These are phyloP conservation scores for Ophiostoma triangulosporum DNA, from an alignment of 2,329 filamentous ascomycete genomes.

Conservation along the genomic window DNA sequence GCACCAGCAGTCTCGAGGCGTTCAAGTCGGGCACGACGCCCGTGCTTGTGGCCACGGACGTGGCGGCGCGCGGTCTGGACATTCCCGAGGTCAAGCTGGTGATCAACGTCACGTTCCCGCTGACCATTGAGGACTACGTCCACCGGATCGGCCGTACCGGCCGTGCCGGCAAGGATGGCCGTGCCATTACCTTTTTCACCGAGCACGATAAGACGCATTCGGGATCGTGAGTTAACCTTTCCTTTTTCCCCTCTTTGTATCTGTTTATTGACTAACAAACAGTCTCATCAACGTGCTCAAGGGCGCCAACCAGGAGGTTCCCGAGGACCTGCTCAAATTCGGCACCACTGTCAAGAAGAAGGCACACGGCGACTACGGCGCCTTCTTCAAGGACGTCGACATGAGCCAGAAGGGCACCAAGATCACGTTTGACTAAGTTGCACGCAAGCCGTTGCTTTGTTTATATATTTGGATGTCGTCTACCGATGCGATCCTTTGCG, in stretches of 20 bases:
- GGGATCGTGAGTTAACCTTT: slow-evolving; percentile 55
- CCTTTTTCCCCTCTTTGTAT: not conserved
- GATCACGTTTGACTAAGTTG: slow-evolving; percentile 68
- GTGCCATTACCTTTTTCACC: slow-evolving; percentile 88
- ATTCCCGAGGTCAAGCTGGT: slow-evolving; percentile 93
- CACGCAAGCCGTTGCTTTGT: not conserved
- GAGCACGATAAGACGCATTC: slow-evolving; percentile 87
- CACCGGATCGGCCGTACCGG: slow-evolving; percentile 94
- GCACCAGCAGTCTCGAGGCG: slow-evolving; percentile 72
- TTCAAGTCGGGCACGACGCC: slow-evolving; percentile 80
- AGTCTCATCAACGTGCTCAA: slow-evolving; percentile 90
- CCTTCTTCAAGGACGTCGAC: slow-evolving; percentile 86
- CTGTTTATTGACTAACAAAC: slow-evolving; percentile 2
- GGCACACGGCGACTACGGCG: slow-evolving; percentile 86
- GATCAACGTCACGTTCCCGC: slow-evolving; percentile 87
- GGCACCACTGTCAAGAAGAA: slow-evolving; percentile 99
- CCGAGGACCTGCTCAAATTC: slow-evolving; percentile 84
- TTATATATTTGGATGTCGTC: not conserved
- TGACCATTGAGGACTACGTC: slow-evolving; percentile 95
- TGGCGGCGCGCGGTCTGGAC: slow-evolving; percentile 85
- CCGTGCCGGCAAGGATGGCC: slow-evolving; percentile 75
- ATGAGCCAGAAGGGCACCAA: slow-evolving; percentile 76
- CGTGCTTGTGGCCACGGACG: slow-evolving; percentile 87
- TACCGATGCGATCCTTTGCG: not conserved
- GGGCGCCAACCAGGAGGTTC: slow-evolving; percentile 81